Base-by-base conservation (phyloP, 495 filamentous ascomycete species). In the Daldinia caldariorum region DNA sequence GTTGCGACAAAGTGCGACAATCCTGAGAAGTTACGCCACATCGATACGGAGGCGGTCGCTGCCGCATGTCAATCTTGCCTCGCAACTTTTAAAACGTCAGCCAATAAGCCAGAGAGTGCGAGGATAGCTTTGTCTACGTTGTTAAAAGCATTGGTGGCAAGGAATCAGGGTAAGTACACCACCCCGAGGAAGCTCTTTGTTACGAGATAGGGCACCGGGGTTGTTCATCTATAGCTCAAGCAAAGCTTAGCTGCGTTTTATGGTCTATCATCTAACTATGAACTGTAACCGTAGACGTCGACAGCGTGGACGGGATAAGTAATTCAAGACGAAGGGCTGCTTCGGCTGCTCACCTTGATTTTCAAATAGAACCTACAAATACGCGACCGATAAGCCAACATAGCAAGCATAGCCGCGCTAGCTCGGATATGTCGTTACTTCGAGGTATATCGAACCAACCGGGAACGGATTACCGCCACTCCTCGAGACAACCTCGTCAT, bases 1-100 rank as follows among this genome's bases (percentile, higher is more conserved):
- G 93, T 94, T 37, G 89, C 92, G 57, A 93, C 89, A 70, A 97
- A 96, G 83, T 94, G 91, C 81, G 93, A 96, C 74, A 84, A 85
- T 35, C 88, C 88, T 20, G 84, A 87, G 32, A 83, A 81, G 39
- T 74, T 80, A 9, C 85, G 88, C 22, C 83, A 90, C 66, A 78
- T 91, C 43, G 84, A 92, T 70, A 84, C 88, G 9, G 80, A 82
- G 12, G 82, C 69, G 31, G 83, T 94, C 51, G 87, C 91, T 68
- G 75, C 84, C 61, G 80, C 87, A 57, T 84, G 84, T 58, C 78
- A 89, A 38, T 85, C 85, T 12, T 87, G 86, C 59, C 83, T 93
- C 65, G 89, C 90, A 62, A 86, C 90, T 60, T 89, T 91, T 69
- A 90, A 91, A 70, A 92, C 90, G 10, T 91, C 92, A 31, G 80